Evolutionary conservation across 768 basidiomycete genomes (phyloP).

Genomic region (Serendipita indica): DNA sequence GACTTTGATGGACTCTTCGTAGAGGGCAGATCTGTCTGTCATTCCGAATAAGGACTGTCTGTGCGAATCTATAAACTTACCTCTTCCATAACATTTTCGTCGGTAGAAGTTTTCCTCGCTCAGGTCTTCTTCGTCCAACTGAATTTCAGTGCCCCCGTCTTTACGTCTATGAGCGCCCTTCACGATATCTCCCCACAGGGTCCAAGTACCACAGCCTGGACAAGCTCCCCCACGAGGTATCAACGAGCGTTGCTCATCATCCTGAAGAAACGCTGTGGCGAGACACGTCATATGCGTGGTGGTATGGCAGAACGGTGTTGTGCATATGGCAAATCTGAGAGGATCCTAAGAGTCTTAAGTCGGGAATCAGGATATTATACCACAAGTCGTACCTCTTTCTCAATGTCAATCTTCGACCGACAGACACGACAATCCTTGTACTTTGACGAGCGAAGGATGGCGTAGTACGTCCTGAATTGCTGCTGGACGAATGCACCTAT

Average conservation of each 20-base stretch:
- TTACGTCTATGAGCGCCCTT: constrained; percentile 44
- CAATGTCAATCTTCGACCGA: constrained; percentile 26
- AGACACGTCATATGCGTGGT: constrained; percentile 48
- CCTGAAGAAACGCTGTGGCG: constrained; percentile 29
- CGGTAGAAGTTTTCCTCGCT: too few species aligned
- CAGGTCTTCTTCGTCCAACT: constrained; percentile 23
- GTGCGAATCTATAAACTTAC: too few species aligned
- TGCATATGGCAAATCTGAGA: constrained; percentile 39
- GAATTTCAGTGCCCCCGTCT: constrained; percentile 22
- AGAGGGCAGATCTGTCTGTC: too few species aligned
- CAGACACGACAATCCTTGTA: constrained; percentile 23
- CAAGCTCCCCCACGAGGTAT: constrained; percentile 54
- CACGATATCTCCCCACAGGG: constrained; percentile 56
- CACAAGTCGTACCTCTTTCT: constrained; percentile 27
- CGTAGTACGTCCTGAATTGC: neutral
- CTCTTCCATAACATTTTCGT: too few species aligned
- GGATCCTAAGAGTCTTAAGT: constrained; percentile 30
- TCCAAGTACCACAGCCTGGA: constrained; percentile 35
- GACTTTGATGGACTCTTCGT: too few species aligned
- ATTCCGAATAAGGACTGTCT: too few species aligned
- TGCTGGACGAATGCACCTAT: neutral
- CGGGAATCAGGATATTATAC: neutral
- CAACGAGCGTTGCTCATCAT: constrained; percentile 20
- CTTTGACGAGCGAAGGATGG: neutral
- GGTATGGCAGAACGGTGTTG: constrained; percentile 32